These are phyloP conservation scores for Fusarium tupiense DNA, from an alignment of 2,329 filamentous ascomycete species.

Conservation along the genomic window DNA sequence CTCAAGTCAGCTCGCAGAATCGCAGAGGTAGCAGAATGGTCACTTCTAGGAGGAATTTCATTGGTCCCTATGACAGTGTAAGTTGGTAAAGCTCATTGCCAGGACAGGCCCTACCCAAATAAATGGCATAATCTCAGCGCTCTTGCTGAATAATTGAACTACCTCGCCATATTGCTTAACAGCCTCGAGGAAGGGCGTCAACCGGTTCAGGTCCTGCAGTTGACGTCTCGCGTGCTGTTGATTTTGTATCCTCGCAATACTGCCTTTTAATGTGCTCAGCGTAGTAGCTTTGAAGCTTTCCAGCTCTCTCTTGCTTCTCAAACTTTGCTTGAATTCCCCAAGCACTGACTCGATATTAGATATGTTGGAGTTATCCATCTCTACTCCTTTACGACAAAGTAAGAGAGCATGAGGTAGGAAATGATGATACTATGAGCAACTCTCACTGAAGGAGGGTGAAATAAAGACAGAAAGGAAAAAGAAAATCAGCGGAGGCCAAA, in stretches of 20 bases:
- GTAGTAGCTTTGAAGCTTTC: fast-evolving
- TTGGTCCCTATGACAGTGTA: too few relatives aligned
- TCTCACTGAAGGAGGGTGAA: too few relatives aligned
- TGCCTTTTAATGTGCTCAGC: fast-evolving
- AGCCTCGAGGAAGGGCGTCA: neutral
- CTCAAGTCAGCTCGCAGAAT: fast-evolving
- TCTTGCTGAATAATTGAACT: fast-evolving
- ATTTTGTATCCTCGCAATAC: fast-evolving
- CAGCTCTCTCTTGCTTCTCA: fast-evolving
- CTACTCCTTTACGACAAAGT: too few relatives aligned
- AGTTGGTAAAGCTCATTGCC: too few relatives aligned
- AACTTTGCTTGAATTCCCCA: fast-evolving
- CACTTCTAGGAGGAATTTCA: fast-evolving
- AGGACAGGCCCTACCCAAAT: too few relatives aligned
- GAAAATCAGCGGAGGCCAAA: too few relatives aligned
- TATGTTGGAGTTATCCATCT: too few relatives aligned
- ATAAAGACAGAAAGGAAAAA: too few relatives aligned
- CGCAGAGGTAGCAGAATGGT: fast-evolving
- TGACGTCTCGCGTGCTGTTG: neutral
- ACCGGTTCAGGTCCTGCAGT: fast-evolving
- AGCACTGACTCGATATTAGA: too few relatives aligned
- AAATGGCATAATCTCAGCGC: neutral
- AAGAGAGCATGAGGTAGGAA: too few relatives aligned
- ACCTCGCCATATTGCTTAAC: neutral
- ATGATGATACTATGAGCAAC: too few relatives aligned